Conservation (phyloP, 116 monocot genomes). For the Zostera marina region DNA sequence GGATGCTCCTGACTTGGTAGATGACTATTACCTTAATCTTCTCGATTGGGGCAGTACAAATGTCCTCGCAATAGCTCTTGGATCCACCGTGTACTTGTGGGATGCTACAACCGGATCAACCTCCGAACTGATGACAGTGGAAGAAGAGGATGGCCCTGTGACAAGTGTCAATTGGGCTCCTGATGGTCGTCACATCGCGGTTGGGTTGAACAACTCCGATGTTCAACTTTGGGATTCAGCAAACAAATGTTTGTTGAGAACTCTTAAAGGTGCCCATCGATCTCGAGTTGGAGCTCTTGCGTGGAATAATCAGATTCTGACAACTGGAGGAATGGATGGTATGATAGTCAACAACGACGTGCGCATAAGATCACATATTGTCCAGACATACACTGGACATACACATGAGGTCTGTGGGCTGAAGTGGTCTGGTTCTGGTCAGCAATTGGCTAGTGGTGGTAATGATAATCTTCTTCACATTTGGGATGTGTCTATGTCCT, state of each 20-base stretch:
- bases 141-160: slow-evolving; percentile 41
- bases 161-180: slow-evolving; percentile 73
- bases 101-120: slow-evolving; percentile 40
- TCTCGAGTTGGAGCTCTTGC: slow-evolving; percentile 54
- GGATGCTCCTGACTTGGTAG: slow-evolving; percentile 49
- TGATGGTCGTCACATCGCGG: slow-evolving; percentile 47
- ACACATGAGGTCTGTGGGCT: slow-evolving; percentile 55
- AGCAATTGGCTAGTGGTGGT: slow-evolving; percentile 61
- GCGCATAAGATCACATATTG: slow-evolving; percentile 29
- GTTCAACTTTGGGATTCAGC: slow-evolving; percentile 59
- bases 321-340: slow-evolving; percentile 50
- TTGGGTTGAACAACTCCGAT: slow-evolving; percentile 51
- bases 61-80: slow-evolving; percentile 50
- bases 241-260: slow-evolving; percentile 37
- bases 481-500: slow-evolving; percentile 44
- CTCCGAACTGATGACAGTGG: slow-evolving; percentile 39
- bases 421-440: slow-evolving; percentile 55
- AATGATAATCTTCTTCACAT: slow-evolving; percentile 52
- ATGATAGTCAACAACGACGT: slow-evolving; percentile 64
- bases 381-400: slow-evolving; percentile 40
- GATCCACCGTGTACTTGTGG: slow-evolving; percentile 53
- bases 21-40: slow-evolving; percentile 65
- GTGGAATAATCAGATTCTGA: slow-evolving; percentile 60
- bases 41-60: slow-evolving; percentile 63
- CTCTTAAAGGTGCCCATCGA: slow-evolving; percentile 32